Conservation (phyloP, 306 rosid genomes). For the Ormosia semicastrata region DNA sequence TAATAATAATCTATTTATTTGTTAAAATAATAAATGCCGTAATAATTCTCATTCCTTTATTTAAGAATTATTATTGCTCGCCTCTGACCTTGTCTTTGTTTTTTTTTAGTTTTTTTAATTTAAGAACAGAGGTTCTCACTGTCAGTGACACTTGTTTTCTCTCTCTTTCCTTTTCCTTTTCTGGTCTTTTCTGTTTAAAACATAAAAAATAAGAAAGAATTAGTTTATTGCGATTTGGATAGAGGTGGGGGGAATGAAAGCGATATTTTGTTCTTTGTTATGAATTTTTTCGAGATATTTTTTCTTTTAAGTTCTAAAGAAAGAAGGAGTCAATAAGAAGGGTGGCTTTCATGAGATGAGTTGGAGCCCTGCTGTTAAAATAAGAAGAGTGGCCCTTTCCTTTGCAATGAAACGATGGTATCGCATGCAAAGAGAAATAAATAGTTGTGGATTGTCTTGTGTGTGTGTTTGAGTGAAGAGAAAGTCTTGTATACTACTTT, state of each 20-base stretch:
- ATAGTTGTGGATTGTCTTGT: too few species aligned
- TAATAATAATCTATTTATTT: neutral
- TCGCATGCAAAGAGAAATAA: too few species aligned
- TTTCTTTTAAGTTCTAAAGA: neutral
- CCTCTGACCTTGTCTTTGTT: neutral
- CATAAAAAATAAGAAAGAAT: neutral
- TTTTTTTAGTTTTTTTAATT: neutral
- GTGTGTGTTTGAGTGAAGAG: too few species aligned
- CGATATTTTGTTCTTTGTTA: slow-evolving; percentile 30
- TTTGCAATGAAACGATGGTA: too few species aligned
- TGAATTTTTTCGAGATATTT: neutral
- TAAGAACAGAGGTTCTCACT: neutral
- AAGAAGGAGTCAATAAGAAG: slow-evolving; percentile 1
- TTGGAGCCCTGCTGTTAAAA: slow-evolving; percentile 15
- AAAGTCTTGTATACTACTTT: too few species aligned
- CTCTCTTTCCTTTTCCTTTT: neutral
- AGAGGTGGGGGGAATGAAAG: slow-evolving; percentile 7
- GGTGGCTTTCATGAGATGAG: neutral
- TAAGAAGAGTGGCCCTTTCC: too few species aligned
- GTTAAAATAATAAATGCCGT: neutral
- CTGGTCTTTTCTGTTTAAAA: neutral
- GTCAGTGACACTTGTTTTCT: slow-evolving; percentile 10
- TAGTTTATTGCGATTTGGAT: neutral
- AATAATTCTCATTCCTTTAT: neutral
- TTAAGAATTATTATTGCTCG: neutral